Evolutionary conservation across 2,329 filamentous ascomycete species (phyloP).

Genomic region (Colletotrichum truncatum): DNA sequence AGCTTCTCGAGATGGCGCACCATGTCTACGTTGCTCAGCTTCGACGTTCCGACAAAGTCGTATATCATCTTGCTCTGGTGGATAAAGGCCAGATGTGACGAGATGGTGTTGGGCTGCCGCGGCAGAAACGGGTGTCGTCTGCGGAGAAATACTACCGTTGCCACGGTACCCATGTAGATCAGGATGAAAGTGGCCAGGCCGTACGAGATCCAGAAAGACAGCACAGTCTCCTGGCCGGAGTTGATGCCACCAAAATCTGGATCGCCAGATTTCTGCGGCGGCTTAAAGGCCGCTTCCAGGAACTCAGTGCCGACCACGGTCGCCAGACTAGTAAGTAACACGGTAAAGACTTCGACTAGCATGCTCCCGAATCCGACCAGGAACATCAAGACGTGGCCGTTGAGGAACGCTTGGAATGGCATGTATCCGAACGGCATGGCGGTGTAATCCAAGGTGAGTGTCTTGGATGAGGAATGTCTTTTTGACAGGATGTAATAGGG

Average conservation of each 20-base stretch:
- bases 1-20: conserved; percentile 64
- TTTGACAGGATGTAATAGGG: conserved; percentile 76
- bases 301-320: conserved; percentile 72
- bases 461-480: conserved; percentile 71
- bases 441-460: conserved; percentile 77
- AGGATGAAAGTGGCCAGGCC: conserved; percentile 70
- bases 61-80: conserved; percentile 84
- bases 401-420: conserved; percentile 68
- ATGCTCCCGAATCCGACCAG: conserved; percentile 76
- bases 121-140: conserved; percentile 78
- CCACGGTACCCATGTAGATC: conserved; percentile 69
- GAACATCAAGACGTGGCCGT: conserved; percentile 72
- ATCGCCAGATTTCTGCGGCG: conserved; percentile 5
- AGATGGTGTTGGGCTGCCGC: conserved; percentile 81
- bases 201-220: conserved; percentile 75
- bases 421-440: conserved; percentile 75
- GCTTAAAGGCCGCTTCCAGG: conserved; percentile 42
- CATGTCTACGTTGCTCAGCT: conserved; percentile 70
- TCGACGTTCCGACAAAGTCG: conserved; percentile 76
- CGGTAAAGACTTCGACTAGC: conserved; percentile 77
- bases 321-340: conserved; percentile 72
- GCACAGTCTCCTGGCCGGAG: conserved; percentile 66
- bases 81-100: conserved; percentile 79
- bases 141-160: conserved; percentile 66
- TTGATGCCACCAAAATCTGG: conserved; percentile 45